Evolutionary conservation across 1,139 yeast genomes (phyloP).

Genomic region (Blastobotrys ciferrii): DNA sequence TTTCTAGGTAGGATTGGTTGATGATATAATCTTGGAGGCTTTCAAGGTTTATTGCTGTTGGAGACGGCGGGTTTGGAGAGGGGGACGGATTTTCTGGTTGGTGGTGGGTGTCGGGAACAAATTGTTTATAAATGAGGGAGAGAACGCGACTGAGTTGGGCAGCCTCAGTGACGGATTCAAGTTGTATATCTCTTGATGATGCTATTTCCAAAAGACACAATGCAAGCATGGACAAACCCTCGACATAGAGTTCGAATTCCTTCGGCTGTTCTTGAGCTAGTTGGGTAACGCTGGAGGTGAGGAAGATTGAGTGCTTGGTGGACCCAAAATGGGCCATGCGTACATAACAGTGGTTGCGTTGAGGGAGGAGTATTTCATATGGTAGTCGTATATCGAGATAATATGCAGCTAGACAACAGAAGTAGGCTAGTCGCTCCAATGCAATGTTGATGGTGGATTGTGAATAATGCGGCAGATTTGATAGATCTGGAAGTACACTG

Average conservation of each 20-base stretch:
- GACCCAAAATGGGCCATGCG: slow-evolving; percentile 23
- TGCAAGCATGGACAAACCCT: slow-evolving; percentile 37
- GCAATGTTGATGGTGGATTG: slow-evolving; percentile 33
- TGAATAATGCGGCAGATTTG: slow-evolving; percentile 32
- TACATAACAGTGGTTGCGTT: slow-evolving; percentile 26
- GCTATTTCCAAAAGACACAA: slow-evolving; percentile 32
- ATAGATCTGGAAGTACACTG: slow-evolving; percentile 34
- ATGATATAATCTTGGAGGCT: slow-evolving; percentile 34
- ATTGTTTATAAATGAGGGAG: slow-evolving; percentile 11
- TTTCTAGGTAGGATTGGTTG: slow-evolving; percentile 33
- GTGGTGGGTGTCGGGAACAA: slow-evolving; percentile 5
- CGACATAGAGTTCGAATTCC: slow-evolving; percentile 34
- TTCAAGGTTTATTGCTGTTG: slow-evolving; percentile 22
- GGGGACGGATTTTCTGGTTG: not conserved
- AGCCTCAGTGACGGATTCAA: slow-evolving; percentile 14
- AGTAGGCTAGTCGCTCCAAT: slow-evolving; percentile 35
- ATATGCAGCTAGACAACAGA: slow-evolving; percentile 33
- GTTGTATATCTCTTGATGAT: slow-evolving; percentile 18
- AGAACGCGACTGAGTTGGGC: slow-evolving; percentile 11
- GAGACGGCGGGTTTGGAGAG: slow-evolving; percentile 7
- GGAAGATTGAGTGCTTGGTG: slow-evolving; percentile 18
- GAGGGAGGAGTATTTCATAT: slow-evolving; percentile 33
- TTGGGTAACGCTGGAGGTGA: slow-evolving; percentile 16
- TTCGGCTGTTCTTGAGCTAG: slow-evolving; percentile 28
- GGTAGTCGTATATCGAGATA: slow-evolving; percentile 37